These are phyloP conservation scores for Dothistroma pini DNA, from an alignment of 2,329 filamentous ascomycete genomes.

Conservation along the genomic window DNA sequence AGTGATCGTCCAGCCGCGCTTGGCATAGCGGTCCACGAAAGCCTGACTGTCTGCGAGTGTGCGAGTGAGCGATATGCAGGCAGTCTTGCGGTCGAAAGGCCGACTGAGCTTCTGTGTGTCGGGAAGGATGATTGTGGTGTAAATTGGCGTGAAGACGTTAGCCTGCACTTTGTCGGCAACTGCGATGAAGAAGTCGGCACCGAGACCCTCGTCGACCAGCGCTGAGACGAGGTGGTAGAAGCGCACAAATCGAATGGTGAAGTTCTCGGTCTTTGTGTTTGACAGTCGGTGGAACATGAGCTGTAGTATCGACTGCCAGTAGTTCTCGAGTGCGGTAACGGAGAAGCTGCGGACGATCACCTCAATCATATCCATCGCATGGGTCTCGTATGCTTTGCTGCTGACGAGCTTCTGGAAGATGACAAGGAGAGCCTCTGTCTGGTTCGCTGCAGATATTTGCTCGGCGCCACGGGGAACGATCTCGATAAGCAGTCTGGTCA, in stretches of 20 bases:
- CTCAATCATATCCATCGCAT: conserved; percentile 89
- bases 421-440: conserved; percentile 83
- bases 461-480: conserved; percentile 75
- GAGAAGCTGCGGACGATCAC: conserved; percentile 70
- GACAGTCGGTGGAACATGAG: conserved; percentile 72
- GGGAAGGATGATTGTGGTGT: conserved; percentile 80
- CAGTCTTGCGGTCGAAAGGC: conserved; percentile 86
- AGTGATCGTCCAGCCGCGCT: conserved; percentile 87
- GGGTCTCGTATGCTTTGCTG: conserved; percentile 76
- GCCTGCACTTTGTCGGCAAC: conserved; percentile 78
- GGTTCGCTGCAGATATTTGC: conserved; percentile 71
- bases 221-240: conserved; percentile 94
- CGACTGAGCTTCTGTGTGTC: conserved; percentile 84
- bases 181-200: conserved; percentile 85
- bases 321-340: conserved; percentile 68
- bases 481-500: conserved; percentile 77
- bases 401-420: conserved; percentile 90
- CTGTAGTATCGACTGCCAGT: conserved; percentile 74
- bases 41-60: conserved; percentile 80
- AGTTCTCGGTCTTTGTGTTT: conserved; percentile 75
- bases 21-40: conserved; percentile 66
- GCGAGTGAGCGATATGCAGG: conserved; percentile 89
- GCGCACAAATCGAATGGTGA: conserved; percentile 81
- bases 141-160: conserved; percentile 76
- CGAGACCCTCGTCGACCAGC: conserved; percentile 73